Evolutionary conservation across 345 rosid species (phyloP).

Genomic region (Excoecaria cochinchinensis): DNA sequence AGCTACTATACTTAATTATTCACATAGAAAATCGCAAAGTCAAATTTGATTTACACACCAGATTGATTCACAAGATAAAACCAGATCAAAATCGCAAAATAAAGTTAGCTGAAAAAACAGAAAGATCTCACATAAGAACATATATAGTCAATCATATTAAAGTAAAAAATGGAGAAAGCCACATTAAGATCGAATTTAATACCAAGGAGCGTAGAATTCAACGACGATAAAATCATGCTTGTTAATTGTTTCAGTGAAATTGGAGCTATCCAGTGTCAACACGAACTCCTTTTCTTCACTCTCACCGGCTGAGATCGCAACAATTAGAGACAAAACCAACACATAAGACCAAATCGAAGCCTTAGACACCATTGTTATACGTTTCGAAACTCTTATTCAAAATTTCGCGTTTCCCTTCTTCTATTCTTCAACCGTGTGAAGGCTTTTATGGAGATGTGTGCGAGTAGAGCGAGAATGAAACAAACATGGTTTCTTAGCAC

Average conservation of each 20-base stretch:
- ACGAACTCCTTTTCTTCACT: conserved; percentile 54
- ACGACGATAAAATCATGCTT: conserved; percentile 88
- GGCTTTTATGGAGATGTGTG: background rate
- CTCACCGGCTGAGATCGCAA: conserved; percentile 44
- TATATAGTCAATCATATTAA: background rate
- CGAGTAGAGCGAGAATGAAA: conserved; percentile 17
- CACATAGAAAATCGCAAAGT: background rate
- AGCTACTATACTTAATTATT: background rate
- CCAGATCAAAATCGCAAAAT: background rate
- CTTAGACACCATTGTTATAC: conserved; percentile 40
- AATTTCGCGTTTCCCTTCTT: background rate
- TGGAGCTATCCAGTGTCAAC: conserved; percentile 77
- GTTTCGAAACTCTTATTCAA: background rate
- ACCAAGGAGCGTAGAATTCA: conserved; percentile 99
- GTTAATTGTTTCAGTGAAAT: conserved; percentile 72
- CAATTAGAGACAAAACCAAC: conserved; percentile 34
- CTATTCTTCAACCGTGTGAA: too few relatives aligned
- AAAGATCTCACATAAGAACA: background rate
- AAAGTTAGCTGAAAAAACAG: background rate
- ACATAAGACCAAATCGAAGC: conserved; percentile 34
- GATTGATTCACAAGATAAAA: background rate
- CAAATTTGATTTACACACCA: background rate
- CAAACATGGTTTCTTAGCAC: conserved; percentile 18
- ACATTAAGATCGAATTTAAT: background rate
- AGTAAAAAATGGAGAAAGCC: background rate